Evolutionary conservation across 2,329 filamentous ascomycete species (phyloP), one percentile per base, ranked within the genome.

Genomic region (Diaporthe australafricana): DNA sequence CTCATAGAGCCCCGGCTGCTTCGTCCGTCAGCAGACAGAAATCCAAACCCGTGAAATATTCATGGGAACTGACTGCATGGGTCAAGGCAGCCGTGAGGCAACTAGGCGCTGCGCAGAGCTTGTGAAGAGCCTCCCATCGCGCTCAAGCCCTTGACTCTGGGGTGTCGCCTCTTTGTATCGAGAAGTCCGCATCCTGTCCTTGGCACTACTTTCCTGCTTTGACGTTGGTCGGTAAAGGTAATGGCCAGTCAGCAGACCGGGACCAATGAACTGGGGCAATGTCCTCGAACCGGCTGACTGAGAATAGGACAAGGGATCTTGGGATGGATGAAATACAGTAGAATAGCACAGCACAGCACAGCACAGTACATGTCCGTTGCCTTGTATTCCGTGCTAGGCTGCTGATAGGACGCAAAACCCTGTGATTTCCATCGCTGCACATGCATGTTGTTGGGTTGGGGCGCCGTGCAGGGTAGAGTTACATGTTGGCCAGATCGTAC

Each of bases 401-500:
- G 30, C 52, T 60, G 52, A 68, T 27, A 50, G 66, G 50, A 68
- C 27, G 47, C 14, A 5, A n/a, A 68, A n/a, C n/a, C 25, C 12
- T 68, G 35, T 47, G 17, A 38, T 47, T 25, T 20, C 17, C 38
- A 38, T 30, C 35, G 47, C 30, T 69, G 53, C 40, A 57, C 66
- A 60, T 60, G 53, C 66, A 68, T 47, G 27, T 47, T 48, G 22
- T 25, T n/a, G n/a, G 25, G 25, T n/a, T 67, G 17, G 30, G 30
- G 48, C 48, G 48, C 16, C 17, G 17, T 32, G 48, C 40, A 57
- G 38, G 40, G 66, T 27, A 56, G 55, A 38, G 52, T 32, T 30
- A 32, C 48, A 48, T 63, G 25, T 12, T 45, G 63, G 63, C n/a
- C 22, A 27, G 30, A 40, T 38, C 22, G 7, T 32, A 30, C 8